Evolutionary conservation across 2,329 filamentous ascomycete genomes (phyloP), one percentile per base, ranked within the genome.

Genomic region (Neodidymelliopsis sp.): DNA sequence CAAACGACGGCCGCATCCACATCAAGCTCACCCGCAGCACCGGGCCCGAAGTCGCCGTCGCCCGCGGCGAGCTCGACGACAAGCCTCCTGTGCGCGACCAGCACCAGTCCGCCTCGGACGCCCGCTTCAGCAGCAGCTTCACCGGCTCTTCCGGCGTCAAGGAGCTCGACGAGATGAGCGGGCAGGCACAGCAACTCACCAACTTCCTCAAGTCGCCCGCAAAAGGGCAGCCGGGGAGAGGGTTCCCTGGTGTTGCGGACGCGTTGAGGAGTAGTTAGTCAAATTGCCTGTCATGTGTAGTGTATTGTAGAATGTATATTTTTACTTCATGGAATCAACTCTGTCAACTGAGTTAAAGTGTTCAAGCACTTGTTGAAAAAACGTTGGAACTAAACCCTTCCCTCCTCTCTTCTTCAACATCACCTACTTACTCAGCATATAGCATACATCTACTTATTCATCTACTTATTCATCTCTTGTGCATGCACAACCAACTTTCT

Each of bases 1-100:
- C 46, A 2, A 65, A 63, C 33, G 58, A 69, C 23, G 70, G 68
- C 6, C 55, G 65, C 19, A 61, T 73, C 3, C 60, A 66, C 16
- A 49, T 72, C 39, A 63, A 66, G 34, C 15, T 70, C 8, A 18
- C 22, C n/a, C 56, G 65, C 13, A 44, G 59, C 0, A 31, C 30
- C 2, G 67, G 66, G 2, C 39, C 57, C 2, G 67, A 67, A 20
- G 41, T 67, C 2, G 29, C 41, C 7, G 65, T 72, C 3, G 56
- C 58, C 7, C 18, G 50, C 1, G 69, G 70, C 20, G 49, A 57
- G 29, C 33, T 70, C 20, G 63, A 66, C 6, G 67, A 71, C 34
- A 23, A 15, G 24, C 60, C 66, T 12, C 67, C 68, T 0, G 40
- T 43, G n/a, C 30, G 30, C 12, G 30, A 16, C n/a, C 4, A 34